phyloP scores from a whole-genome alignment of 225 moss, liverwort and hornwort species.

The Climacium dendroides region DNA sequence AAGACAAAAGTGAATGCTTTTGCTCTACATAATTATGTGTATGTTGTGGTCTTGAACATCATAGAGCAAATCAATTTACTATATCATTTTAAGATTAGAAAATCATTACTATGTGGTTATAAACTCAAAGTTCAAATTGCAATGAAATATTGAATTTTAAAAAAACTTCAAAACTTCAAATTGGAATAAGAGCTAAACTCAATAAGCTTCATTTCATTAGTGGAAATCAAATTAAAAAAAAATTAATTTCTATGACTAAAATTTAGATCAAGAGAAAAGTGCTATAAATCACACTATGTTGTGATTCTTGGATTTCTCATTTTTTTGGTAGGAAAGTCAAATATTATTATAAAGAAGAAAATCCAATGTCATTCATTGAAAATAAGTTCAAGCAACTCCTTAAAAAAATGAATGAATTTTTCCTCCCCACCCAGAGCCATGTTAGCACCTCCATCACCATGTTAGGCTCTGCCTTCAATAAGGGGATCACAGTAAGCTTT shows the following conservation, averaged over 20 bases:
- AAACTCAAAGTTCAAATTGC: background rate
- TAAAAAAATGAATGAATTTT: background rate
- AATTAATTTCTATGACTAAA: background rate
- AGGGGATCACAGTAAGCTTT: accelerated
- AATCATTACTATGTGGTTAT: background rate
- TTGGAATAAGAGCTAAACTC: background rate
- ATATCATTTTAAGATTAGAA: background rate
- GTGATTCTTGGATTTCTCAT: background rate
- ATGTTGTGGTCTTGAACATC: too few species aligned
- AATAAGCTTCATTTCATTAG: background rate
- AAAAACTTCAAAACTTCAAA: background rate
- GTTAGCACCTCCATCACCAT: accelerated
- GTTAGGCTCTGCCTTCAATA: accelerated
- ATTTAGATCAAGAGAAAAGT: background rate
- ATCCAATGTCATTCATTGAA: background rate
- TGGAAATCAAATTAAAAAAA: background rate
- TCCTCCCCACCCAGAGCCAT: accelerated
- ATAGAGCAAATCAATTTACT: too few species aligned
- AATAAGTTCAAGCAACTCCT: background rate
- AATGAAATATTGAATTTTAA: background rate
- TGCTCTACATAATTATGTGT: too few species aligned
- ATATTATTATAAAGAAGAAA: too few species aligned
- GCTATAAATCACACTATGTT: accelerated
- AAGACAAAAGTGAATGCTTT: too few species aligned
- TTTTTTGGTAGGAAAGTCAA: background rate